Evolutionary conservation across 164 flowering plant genomes (phyloP), one percentile per base, ranked within the genome.

Genomic region (Hamamelis virginiana): DNA sequence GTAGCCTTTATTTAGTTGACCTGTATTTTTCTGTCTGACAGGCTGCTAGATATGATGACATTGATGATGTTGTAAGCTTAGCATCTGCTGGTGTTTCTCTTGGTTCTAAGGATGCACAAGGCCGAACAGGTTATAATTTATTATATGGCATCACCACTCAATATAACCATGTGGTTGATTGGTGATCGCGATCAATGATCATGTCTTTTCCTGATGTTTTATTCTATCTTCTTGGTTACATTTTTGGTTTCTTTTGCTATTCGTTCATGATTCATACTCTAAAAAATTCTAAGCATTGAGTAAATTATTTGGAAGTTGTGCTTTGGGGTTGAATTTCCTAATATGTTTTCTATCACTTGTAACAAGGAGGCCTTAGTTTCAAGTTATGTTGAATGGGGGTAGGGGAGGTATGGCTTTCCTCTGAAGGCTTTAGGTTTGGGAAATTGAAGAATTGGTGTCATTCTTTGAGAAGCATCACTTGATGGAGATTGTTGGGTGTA

Each of bases 11-110:
- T 16, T 47, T 50, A 18, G 22, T 50, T 50, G 14, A 15, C 10
- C 15, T 52, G 43, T 23, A 5, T 16, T 28, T 58, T 23, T 22
- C 43, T 69, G 12, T 38, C 65, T 65, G n/a, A 67, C 87, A 94
- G 96, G 97, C 98, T 70, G 98, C 97, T 68, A 86, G 98, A 74
- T 94, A 91, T 76, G 84, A 83, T 62, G 97, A 91, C 62, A 72
- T 94, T 45, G 94, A 91, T 60, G 94, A 91, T 72, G n/a, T 91
- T 8, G 65, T 19, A 68, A 84, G 80, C 76, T 76, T 94, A 71
- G 89, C 80, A 9, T 79, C 89, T 45, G 28, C 83, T 52, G 97
- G 94, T 46, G 81, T 89, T 75, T 72, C 91, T 76, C 90, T 94
- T 59, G 79, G 90, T 77, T 87, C 89, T 3, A 87, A 84, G 77